Conservation (phyloP, 2,329 filamentous ascomycete genomes). For the Rutstroemia sp. region DNA sequence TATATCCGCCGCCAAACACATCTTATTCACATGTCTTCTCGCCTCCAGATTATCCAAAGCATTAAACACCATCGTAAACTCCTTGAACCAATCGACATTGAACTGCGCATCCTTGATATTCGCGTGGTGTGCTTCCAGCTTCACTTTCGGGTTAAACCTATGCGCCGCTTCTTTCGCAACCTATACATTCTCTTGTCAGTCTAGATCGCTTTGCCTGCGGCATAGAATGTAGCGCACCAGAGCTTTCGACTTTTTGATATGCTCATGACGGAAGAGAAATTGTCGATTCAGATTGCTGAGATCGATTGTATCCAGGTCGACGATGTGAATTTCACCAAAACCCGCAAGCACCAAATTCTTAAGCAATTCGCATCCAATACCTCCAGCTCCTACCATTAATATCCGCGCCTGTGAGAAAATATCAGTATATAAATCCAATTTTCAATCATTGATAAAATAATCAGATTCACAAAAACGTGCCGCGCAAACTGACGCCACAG, state of each 20-base stretch:
- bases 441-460: not conserved
- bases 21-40: conserved; percentile 88
- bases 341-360: conserved; percentile 92
- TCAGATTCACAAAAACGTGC: conserved; percentile 4
- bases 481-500: not conserved
- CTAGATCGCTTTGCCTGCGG: not conserved
- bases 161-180: conserved; percentile 88
- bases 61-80: conserved; percentile 87
- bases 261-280: conserved; percentile 92
- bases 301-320: conserved; percentile 97
- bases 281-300: conserved; percentile 96
- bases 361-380: conserved; percentile 93
- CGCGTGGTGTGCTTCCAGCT: conserved; percentile 81
- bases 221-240: conserved; percentile 48
- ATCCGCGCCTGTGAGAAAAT: conserved; percentile 60
- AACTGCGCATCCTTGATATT: conserved; percentile 92
- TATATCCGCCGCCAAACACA: conserved; percentile 88
- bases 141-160: conserved; percentile 82
- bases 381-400: conserved; percentile 90
- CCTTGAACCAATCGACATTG: conserved; percentile 78
- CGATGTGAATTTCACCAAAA: conserved; percentile 88
- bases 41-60: conserved; percentile 94
- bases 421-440: conserved; percentile 28
- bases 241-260: conserved; percentile 96
- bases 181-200: conserved; percentile 36